These are phyloP conservation scores for Cyclaneusma minus DNA, from an alignment of 2,329 filamentous ascomycete genomes.

Conservation along the genomic window DNA sequence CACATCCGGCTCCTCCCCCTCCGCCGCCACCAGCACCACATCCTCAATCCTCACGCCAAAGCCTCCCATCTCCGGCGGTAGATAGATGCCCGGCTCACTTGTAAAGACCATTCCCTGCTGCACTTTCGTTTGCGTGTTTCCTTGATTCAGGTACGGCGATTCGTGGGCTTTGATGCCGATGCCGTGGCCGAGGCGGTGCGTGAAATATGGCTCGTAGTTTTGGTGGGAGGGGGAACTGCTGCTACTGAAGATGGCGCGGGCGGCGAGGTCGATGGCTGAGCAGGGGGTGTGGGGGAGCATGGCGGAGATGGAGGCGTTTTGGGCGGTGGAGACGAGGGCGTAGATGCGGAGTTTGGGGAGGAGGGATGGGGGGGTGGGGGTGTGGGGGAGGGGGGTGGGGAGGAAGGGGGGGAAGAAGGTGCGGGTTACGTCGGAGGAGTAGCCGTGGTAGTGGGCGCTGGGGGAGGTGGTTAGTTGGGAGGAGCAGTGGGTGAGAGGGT, in stretches of 20 bases:
- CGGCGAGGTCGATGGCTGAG: constrained; percentile 44
- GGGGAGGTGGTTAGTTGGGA: neutral
- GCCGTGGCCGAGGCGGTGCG: constrained; percentile 46
- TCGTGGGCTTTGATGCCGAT: constrained; percentile 54
- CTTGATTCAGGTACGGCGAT: constrained; percentile 48
- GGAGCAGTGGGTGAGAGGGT: neutral
- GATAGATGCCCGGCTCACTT: constrained; percentile 46
- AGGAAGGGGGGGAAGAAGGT: constrained; percentile 36
- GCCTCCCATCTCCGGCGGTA: constrained; percentile 35
- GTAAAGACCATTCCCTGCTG: constrained; percentile 46
- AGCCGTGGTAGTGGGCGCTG: constrained; percentile 42
- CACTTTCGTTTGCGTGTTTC: constrained; percentile 31
- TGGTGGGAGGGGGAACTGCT: too few relatives aligned
- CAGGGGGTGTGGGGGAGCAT: constrained; percentile 36
- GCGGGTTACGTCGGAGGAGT: constrained; percentile 47
- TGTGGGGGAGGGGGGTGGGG: constrained; percentile 16
- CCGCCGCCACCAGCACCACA: constrained; percentile 37
- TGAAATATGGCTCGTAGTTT: constrained; percentile 44
- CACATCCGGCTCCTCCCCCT: constrained; percentile 35
- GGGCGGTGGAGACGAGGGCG: constrained; percentile 45
- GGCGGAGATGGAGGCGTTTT: constrained; percentile 34
- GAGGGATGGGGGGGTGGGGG: constrained; percentile 9
- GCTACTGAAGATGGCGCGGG: constrained; percentile 36
- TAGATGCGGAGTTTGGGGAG: constrained; percentile 36
- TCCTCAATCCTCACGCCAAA: constrained; percentile 51